Evolutionary conservation across 129 eudicot species (phyloP).

Genomic region (Mikania micrantha): DNA sequence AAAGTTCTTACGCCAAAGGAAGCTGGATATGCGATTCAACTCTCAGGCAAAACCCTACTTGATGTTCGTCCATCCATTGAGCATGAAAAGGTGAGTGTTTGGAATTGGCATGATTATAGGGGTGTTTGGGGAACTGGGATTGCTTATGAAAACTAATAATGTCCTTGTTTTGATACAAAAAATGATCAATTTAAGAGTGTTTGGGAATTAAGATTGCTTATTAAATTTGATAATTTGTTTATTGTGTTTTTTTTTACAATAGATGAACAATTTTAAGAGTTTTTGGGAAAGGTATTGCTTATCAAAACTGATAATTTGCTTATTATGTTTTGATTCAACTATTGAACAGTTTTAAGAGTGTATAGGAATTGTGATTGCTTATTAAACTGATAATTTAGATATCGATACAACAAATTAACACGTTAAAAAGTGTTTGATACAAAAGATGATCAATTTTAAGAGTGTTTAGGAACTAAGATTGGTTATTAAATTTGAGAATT

Average conservation of each 20-base stretch:
- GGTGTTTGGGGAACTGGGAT: background rate
- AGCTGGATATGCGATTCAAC: conserved; percentile 98
- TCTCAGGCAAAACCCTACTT: conserved; percentile 67
- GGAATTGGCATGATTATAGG: background rate
- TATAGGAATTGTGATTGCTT: too few species aligned
- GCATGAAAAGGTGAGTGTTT: conserved; percentile 61
- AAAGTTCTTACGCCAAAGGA: conserved; percentile 82
- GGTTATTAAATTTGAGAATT: too few species aligned
- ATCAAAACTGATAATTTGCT: background rate
- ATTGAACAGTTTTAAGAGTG: too few species aligned
- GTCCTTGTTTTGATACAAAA: background rate
- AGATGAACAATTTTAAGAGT: background rate
- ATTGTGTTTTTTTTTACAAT: background rate
- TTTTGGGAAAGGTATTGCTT: background rate
- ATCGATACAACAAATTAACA: too few species aligned
- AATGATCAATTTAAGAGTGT: background rate
- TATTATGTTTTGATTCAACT: too few species aligned
- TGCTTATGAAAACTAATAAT: background rate
- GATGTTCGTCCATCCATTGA: conserved; percentile 91
- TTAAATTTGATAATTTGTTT: background rate
- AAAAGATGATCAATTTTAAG: too few species aligned
- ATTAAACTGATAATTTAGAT: too few species aligned
- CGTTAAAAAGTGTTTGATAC: too few species aligned
- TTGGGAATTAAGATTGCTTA: background rate
- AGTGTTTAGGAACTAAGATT: too few species aligned